Percentiles rank a stretch among this genome's conserved stretches.
phyloP scores from a whole-genome alignment of 495 filamentous ascomycete genomes.

The Podospora pseudopauciseta region DNA sequence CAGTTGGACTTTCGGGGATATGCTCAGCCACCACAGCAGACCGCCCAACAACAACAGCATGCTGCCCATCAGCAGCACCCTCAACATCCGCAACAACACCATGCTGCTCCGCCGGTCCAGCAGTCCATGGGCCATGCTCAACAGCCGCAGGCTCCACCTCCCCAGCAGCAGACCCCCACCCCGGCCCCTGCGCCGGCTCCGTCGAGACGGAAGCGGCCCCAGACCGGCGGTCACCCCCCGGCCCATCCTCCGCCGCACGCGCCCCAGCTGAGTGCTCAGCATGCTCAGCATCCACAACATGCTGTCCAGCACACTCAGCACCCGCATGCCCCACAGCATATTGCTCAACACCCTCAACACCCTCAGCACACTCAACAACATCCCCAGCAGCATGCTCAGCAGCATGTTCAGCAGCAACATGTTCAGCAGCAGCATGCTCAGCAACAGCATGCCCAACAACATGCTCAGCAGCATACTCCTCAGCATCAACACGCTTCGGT shows the following conservation, averaged over 20 bases:
- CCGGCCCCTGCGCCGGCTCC: slow-evolving; percentile 32
- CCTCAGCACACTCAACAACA: slow-evolving; percentile 10
- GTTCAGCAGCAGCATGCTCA: slow-evolving; percentile 15
- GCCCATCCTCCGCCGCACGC: slow-evolving; percentile 23
- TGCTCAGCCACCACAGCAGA: slow-evolving; percentile 34
- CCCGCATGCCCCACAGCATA: slow-evolving; percentile 16
- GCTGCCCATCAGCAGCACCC: slow-evolving; percentile 18
- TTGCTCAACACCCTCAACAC: slow-evolving; percentile 22
- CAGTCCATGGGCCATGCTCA: slow-evolving; percentile 38
- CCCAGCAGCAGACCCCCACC: slow-evolving; percentile 43
- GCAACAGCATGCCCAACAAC: slow-evolving; percentile 8
- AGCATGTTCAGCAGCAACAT: slow-evolving; percentile 10
- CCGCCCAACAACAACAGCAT: slow-evolving; percentile 23
- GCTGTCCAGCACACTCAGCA: slow-evolving; percentile 24
- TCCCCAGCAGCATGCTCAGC: slow-evolving; percentile 10
- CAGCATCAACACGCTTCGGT: background rate
- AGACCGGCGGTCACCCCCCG: slow-evolving; percentile 26
- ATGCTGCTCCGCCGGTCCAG: slow-evolving; percentile 26
- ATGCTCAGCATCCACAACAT: slow-evolving; percentile 20
- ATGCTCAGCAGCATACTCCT: slow-evolving; percentile 5
- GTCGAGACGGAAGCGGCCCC: slow-evolving; percentile 31
- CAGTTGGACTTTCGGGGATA: slow-evolving; percentile 27
- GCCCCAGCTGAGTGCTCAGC: slow-evolving; percentile 19
- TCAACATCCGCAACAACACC: slow-evolving; percentile 35
- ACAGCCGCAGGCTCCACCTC: slow-evolving; percentile 32